Evolutionary conservation across 495 filamentous ascomycete species (phyloP).

Genomic region (Aspergillus homomorphus): DNA sequence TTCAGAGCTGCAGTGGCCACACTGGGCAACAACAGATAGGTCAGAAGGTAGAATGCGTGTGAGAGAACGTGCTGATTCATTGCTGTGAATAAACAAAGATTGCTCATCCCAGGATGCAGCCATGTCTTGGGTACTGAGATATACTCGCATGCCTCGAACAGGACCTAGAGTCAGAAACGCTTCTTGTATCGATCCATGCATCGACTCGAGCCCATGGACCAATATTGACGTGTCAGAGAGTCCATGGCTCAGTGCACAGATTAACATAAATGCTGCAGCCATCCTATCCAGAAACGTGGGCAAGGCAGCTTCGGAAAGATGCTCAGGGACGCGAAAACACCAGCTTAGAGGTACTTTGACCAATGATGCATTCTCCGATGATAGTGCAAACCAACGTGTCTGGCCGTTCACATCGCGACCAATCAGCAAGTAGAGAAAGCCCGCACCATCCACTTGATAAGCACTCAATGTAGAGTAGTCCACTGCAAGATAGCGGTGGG

Average conservation of each 20-base stretch:
- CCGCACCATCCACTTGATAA: not conserved
- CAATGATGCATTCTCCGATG: not conserved
- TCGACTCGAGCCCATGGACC: not conserved
- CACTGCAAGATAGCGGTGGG: not conserved
- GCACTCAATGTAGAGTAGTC: not conserved
- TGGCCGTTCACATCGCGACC: not conserved
- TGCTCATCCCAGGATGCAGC: not conserved
- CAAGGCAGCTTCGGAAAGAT: not conserved
- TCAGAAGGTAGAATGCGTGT: not conserved
- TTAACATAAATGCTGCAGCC: not conserved
- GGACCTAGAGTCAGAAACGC: not conserved
- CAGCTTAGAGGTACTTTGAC: not conserved
- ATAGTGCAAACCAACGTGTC: conserved; percentile 3
- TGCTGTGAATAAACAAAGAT: not conserved
- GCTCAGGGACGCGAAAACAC: not conserved
- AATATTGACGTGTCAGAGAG: not conserved
- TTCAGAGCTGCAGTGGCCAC: not conserved
- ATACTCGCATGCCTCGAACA: not conserved
- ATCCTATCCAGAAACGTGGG: not conserved
- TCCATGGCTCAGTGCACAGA: not conserved
- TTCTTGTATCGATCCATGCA: not conserved
- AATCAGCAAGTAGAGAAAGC: not conserved
- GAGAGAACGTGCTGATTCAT: not conserved
- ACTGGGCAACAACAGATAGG: not conserved
- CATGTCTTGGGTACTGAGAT: not conserved